phyloP scores from a whole-genome alignment of 768 basidiomycete species.

The Tricholoma furcatifolium region DNA sequence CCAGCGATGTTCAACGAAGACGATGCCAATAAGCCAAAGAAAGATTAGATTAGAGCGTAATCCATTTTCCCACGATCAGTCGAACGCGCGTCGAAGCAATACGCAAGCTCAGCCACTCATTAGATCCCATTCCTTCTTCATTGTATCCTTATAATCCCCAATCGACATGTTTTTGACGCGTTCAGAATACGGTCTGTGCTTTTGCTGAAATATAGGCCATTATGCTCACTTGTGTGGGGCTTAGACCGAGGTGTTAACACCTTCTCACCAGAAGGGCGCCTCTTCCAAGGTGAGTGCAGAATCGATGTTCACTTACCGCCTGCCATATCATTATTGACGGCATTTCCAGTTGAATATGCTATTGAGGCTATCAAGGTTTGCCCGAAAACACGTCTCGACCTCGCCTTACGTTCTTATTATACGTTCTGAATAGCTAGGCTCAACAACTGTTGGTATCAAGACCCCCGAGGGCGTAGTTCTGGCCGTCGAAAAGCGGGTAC shows the following conservation, averaged over 20 bases:
- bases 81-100: conserved; percentile 46
- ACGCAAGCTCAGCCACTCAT: conserved; percentile 29
- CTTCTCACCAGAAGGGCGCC: conserved; percentile 96
- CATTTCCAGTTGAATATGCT: conserved; percentile 83
- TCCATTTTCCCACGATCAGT: conserved; percentile 35
- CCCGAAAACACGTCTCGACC: background rate
- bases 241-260: conserved; percentile 97
- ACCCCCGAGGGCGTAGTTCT: conserved; percentile 90
- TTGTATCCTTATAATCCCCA: conserved; percentile 12
- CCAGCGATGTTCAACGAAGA: background rate
- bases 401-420: conserved; percentile 2
- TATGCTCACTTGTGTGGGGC: background rate
- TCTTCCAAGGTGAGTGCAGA: conserved; percentile 84
- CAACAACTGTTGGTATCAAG: conserved; percentile 94
- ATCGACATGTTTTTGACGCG: conserved; percentile 85
- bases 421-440: conserved; percentile 75
- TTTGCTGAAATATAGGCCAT: conserved; percentile 4
- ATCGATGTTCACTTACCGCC: background rate
- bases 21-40: background rate
- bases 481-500: conserved; percentile 97
- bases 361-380: conserved; percentile 97
- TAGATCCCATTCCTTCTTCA: conserved; percentile 21
- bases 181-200: conserved; percentile 81
- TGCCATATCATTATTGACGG: conserved; percentile 1
- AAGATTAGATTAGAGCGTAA: conserved; percentile 31